A percentile compares a stretch with the other conserved stretches of the same genome.
These are phyloP conservation scores for Linderniella brevidens DNA, from an alignment of 257 asterid species.

Conservation along the genomic window DNA sequence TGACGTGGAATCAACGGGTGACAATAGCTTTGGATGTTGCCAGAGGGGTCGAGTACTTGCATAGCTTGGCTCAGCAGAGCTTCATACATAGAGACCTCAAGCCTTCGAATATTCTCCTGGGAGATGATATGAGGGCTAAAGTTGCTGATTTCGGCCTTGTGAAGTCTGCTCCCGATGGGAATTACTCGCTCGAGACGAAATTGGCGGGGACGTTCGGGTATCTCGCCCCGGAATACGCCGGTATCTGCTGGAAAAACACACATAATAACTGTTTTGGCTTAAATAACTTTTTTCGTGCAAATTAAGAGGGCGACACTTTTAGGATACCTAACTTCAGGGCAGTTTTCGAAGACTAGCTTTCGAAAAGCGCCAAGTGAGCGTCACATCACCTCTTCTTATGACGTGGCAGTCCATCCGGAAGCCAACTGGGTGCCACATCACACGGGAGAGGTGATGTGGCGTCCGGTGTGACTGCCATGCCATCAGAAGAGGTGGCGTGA, in stretches of 20 bases:
- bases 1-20: slow-evolving; percentile 63
- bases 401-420: too few species aligned
- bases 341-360: too few species aligned
- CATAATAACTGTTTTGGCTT: too few species aligned
- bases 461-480: too few species aligned
- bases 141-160: slow-evolving; percentile 95
- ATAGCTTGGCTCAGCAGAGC: slow-evolving; percentile 60
- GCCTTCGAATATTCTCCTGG: slow-evolving; percentile 72
- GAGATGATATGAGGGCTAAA: slow-evolving; percentile 79
- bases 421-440: too few species aligned
- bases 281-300: too few species aligned
- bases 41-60: slow-evolving; percentile 82
- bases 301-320: too few species aligned
- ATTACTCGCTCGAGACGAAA: slow-evolving; percentile 43
- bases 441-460: too few species aligned
- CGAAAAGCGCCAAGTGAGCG: too few species aligned
- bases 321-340: too few species aligned
- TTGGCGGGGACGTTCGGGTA: slow-evolving; percentile 94
- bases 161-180: slow-evolving; percentile 48
- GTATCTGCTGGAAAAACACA: slow-evolving; percentile 15
- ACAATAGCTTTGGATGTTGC: slow-evolving; percentile 76
- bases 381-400: too few species aligned
- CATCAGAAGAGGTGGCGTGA: too few species aligned
- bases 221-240: slow-evolving; percentile 92
- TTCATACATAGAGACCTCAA: slow-evolving; percentile 89